Conservation (phyloP, 164 flowering plant genomes). For the Paratinospora sagittata region DNA sequence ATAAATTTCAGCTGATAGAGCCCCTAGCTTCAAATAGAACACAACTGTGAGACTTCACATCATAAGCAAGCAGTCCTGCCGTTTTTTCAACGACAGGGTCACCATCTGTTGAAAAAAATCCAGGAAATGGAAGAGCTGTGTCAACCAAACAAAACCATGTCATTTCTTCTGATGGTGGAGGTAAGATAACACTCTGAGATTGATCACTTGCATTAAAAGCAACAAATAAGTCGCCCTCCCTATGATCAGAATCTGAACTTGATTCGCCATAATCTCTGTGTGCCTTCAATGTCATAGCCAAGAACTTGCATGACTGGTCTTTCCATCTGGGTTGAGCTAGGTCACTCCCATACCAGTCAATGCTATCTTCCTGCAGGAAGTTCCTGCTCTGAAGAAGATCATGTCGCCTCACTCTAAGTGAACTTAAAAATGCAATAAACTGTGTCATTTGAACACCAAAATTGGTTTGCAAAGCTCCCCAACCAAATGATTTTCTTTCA, state of each 20-base stretch:
- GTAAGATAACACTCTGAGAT: slow-evolving; percentile 45
- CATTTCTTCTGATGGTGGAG: slow-evolving; percentile 46
- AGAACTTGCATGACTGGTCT: slow-evolving; percentile 63
- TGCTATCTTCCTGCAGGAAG: slow-evolving; percentile 54
- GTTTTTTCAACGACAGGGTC: slow-evolving; percentile 38
- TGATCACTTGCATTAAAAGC: slow-evolving; percentile 56
- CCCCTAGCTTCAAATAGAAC: slow-evolving; percentile 60
- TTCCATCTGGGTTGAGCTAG: slow-evolving; percentile 76
- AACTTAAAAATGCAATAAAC: slow-evolving; percentile 61
- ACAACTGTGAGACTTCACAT: slow-evolving; percentile 79
- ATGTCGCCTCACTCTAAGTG: slow-evolving; percentile 50
- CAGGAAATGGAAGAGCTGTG: slow-evolving; percentile 80
- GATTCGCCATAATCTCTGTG: slow-evolving; percentile 22
- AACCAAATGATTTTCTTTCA: slow-evolving; percentile 52
- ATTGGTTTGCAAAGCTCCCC: slow-evolving; percentile 53
- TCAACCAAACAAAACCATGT: slow-evolving; percentile 73
- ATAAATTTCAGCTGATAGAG: slow-evolving; percentile 6
- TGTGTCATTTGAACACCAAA: slow-evolving; percentile 60
- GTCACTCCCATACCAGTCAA: slow-evolving; percentile 64
- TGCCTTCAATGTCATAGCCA: slow-evolving; percentile 62
- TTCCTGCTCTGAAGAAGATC: slow-evolving; percentile 63
- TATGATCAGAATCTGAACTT: slow-evolving; percentile 19
- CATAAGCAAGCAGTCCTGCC: slow-evolving; percentile 39
- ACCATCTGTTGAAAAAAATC: slow-evolving; percentile 62
- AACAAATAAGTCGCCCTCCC: slow-evolving; percentile 50